Evolutionary conservation across 345 rosid species (phyloP), one percentile per base, ranked within the genome.

Genomic region (Rhodomyrtus tomentosa): DNA sequence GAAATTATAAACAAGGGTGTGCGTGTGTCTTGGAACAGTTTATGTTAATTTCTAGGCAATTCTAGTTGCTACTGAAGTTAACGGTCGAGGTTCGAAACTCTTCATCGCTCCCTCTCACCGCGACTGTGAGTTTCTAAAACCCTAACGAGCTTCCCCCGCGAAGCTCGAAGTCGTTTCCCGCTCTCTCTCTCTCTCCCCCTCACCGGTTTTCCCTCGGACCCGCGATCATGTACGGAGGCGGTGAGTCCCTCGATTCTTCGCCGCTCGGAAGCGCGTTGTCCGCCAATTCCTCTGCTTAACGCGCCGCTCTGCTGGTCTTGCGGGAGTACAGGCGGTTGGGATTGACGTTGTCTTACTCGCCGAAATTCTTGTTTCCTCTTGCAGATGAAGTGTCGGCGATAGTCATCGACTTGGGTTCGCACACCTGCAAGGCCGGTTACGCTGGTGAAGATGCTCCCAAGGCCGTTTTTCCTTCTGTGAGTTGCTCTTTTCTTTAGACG

Each of bases 381-480:
- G 88, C 98, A 97, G 99, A 98, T 86, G 99, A 98, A 89, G 99
- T 98, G 40, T 96, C 99, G 76, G 99, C 99, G 62, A 94, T 96
- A 84, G 99, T 98, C n/a, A 89, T 98, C 82, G 99, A 98, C 94
- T 87, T 98, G 88, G 99, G 99, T 27, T 94, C 98, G 52, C 99
- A 96, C 92, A 96, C 99, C 86, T 98, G 99, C 90, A 98, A 98
- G 85, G 99, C 99, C 74, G 99, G 99, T 84, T 98, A 95, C 88
- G 99, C 99, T 12, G 99, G 99, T 7, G 99, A 98, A 92, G 99
- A 98, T 91, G 97, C 98, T 87, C 99, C 99, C 55, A 98, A 98
- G 89, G 99, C 99, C 54, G 99, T 98, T 10, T 98, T 98, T 82
- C 98, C 99, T 87, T 96, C 99, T 45, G 98, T 96, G 85, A 93